Base-by-base conservation (phyloP, 2,329 filamentous ascomycete genomes). In the Ophiostoma australiae region DNA sequence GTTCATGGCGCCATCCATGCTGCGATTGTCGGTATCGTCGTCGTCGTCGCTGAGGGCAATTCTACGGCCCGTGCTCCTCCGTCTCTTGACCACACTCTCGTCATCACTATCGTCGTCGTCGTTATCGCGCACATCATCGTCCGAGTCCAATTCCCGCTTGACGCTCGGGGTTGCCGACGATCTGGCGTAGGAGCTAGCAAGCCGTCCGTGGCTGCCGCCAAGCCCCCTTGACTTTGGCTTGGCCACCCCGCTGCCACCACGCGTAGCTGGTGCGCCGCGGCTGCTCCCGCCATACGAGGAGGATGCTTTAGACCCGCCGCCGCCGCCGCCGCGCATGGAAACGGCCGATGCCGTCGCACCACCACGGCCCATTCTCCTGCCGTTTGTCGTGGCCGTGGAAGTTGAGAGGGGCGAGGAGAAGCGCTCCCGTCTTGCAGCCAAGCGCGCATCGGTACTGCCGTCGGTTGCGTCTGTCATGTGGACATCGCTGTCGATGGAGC, bases 1-100 rank as follows among this genome's bases (percentile, higher is more conserved):
- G 6, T 48, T 48, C 17, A 5, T 13, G 6, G 33, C 85, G 10
- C 84, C 80, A 41, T 80, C 77, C 17, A 76, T 74, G 68, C 80
- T 78, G 8, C 73, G 73, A 58, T 73, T 65, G 15, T 70, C 41
- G 39, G 61, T 61, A 35, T 70, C 70, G 27, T 73, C 72, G 72
- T 76, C 74, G 27, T 75, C 73, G 39, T 73, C 71, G n/a, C 31
- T 48, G 6, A 23, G 4, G 33, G 20, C 63, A 39, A 20, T 41
- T 23, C 17, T 31, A 4, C 63, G 63, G 35, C 33, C 63, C 17
- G 35, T n/a, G 20, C 27, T 41, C n/a, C 20, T 67, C 31, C 11
- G 55, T n/a, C n/a, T 44, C 52, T 37, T 69, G 44, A 67, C 79
- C 66, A 44, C 55, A 70, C 27, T 71, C 41, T 65, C 65, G 8